phyloP scores from a whole-genome alignment of 2,329 filamentous ascomycete genomes.

The Herpotrichia juniperi region DNA sequence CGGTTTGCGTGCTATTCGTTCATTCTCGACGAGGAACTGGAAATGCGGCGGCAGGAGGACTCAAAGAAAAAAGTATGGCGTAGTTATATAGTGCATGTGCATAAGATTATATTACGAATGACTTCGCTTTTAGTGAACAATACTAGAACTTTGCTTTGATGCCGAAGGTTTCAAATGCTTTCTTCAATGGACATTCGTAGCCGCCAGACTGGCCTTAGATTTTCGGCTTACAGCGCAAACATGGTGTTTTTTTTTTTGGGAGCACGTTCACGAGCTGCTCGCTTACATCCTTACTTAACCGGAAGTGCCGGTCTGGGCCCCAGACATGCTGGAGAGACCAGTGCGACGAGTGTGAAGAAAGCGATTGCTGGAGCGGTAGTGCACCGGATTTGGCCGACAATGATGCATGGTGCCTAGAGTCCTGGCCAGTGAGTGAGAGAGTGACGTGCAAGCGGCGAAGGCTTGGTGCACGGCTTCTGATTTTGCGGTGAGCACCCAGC shows the following conservation, averaged over 20 bases:
- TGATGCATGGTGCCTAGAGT: neutral
- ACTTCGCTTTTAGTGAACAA: no score
- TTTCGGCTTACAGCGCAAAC: no score
- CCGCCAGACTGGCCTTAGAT: no score
- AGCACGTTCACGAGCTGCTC: conserved; percentile 16
- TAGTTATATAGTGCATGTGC: conserved; percentile 26
- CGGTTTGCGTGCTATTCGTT: conserved; percentile 49
- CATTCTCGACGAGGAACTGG: conserved; percentile 37
- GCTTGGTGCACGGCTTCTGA: neutral
- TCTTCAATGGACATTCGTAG: no score
- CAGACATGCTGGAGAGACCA: neutral
- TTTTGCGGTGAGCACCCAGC: neutral
- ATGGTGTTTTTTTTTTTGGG: neutral
- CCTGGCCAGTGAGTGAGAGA: neutral
- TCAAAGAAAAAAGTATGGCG: conserved; percentile 50
- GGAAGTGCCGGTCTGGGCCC: neutral
- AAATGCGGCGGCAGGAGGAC: conserved; percentile 16
- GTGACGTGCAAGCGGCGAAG: neutral
- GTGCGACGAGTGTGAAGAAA: neutral
- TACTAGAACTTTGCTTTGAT: no score
- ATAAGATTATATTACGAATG: conserved; percentile 7
- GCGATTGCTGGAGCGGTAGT: neutral
- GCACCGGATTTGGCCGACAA: neutral
- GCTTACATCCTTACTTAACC: neutral
- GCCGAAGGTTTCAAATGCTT: no score